Percentiles rank a stretch among this genome's conserved stretches.
Conservation (phyloP, 441 rosid species). For the Breynia disticha region DNA sequence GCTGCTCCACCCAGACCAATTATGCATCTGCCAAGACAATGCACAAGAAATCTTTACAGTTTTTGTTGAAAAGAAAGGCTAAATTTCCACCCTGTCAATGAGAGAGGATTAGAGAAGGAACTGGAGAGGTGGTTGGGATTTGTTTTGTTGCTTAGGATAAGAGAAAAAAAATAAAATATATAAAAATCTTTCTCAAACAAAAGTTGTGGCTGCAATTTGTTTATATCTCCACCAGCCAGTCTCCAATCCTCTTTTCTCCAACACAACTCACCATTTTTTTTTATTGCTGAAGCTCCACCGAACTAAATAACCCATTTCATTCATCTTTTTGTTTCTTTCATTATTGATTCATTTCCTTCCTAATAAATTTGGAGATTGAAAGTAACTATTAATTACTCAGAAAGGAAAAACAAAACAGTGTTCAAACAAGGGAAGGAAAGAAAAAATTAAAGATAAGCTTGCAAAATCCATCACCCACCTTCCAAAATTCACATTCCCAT, state of each 20-base stretch:
- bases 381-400: background rate
- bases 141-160: slow-evolving; percentile 27
- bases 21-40: too few relatives aligned
- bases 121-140: slow-evolving; percentile 27
- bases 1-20: too few relatives aligned
- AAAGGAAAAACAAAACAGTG: background rate
- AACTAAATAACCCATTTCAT: background rate
- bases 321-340: slow-evolving; percentile 5
- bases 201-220: slow-evolving; percentile 54
- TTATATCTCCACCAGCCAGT: slow-evolving; percentile 18
- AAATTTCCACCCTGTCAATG: slow-evolving; percentile 26
- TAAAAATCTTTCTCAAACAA: slow-evolving; percentile 6
- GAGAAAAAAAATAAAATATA: slow-evolving; percentile 11
- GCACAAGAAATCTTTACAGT: too few relatives aligned
- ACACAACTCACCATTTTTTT: too few relatives aligned
- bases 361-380: background rate
- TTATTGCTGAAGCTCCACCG: too few relatives aligned
- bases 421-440: background rate
- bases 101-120: slow-evolving; percentile 26
- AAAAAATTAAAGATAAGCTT: background rate
- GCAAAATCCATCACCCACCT: slow-evolving; percentile 1
- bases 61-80: too few relatives aligned
- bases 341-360: background rate
- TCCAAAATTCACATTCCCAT: background rate
- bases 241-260: too few relatives aligned